Conservation (phyloP, 257 asterid species). For the Nicotiana benthamiana region DNA sequence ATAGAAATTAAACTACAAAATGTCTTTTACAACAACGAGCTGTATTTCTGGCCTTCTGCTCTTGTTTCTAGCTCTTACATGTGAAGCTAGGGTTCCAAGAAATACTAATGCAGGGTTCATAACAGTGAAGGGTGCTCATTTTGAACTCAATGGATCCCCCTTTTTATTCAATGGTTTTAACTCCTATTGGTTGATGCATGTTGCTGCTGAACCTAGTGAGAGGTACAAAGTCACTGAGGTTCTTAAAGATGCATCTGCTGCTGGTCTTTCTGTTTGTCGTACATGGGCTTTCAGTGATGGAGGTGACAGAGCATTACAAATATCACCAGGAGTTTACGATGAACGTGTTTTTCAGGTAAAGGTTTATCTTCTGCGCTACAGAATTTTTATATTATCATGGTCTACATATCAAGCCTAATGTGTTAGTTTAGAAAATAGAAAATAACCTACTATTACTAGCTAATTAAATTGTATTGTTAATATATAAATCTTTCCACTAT, state of each 20-base stretch:
- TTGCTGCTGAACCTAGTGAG: neutral
- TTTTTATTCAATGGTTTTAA: constrained; percentile 8
- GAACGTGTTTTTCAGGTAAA: constrained; percentile 6
- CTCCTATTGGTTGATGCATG: constrained; percentile 10
- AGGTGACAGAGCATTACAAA: neutral
- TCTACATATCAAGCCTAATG: too few species aligned
- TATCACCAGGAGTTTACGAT: neutral
- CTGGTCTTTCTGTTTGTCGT: constrained; percentile 3
- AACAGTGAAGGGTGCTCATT: neutral
- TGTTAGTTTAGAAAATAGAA: too few species aligned
- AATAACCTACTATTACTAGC: neutral
- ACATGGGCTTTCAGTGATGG: constrained; percentile 10
- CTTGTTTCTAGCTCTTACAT: neutral
- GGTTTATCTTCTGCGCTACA: neutral
- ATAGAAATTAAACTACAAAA: neutral
- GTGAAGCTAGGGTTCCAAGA: neutral
- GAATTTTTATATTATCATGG: neutral
- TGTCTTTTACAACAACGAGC: neutral
- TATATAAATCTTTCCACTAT: too few species aligned
- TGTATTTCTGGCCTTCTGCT: neutral
- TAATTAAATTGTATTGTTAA: too few species aligned
- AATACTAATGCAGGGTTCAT: neutral
- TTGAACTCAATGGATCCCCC: neutral
- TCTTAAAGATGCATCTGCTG: neutral
- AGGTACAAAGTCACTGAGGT: neutral